A percentile compares a stretch with the other conserved stretches of the same genome.
These are phyloP conservation scores for Macrotyloma uniflorum DNA, from an alignment of 306 rosid genomes.

Conservation along the genomic window DNA sequence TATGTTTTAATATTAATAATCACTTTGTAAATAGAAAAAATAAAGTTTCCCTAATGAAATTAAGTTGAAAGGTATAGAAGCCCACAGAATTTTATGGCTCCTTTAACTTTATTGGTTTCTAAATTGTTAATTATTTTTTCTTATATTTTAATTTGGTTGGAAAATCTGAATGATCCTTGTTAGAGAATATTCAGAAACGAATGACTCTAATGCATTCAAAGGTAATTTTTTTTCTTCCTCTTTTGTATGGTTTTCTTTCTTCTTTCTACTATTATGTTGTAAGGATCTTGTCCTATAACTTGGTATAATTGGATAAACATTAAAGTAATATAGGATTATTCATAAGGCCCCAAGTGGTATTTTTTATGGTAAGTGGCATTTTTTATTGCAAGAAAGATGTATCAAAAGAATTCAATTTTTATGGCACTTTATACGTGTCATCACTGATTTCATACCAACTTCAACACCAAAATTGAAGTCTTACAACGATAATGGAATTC, in stretches of 20 bases:
- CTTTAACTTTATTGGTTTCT: background rate
- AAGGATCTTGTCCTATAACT: background rate
- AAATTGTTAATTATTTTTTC: slow-evolving; percentile 19
- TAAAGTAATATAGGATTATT: slow-evolving; percentile 6
- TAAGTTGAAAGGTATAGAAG: slow-evolving; percentile 70
- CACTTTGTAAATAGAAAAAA: too few species aligned
- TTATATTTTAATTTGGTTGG: slow-evolving; percentile 53
- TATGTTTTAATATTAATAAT: too few species aligned
- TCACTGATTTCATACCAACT: slow-evolving; percentile 65
- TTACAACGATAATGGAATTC: slow-evolving; percentile 46
- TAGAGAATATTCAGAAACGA: slow-evolving; percentile 59
- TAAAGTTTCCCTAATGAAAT: too few species aligned
- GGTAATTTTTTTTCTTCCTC: slow-evolving; percentile 49
- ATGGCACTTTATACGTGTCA: slow-evolving; percentile 35
- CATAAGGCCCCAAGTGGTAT: background rate
- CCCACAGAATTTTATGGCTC: slow-evolving; percentile 8
- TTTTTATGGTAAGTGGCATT: background rate
- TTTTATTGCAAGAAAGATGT: background rate
- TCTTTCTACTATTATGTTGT: background rate
- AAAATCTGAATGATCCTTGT: slow-evolving; percentile 41
- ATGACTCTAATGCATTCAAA: slow-evolving; percentile 77
- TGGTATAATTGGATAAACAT: background rate
- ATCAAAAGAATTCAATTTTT: background rate
- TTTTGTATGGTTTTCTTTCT: background rate
- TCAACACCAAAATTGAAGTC: slow-evolving; percentile 72